Evolutionary conservation across 2,329 filamentous ascomycete species (phyloP).

Genomic region (Scolecobasidium constrictum): DNA sequence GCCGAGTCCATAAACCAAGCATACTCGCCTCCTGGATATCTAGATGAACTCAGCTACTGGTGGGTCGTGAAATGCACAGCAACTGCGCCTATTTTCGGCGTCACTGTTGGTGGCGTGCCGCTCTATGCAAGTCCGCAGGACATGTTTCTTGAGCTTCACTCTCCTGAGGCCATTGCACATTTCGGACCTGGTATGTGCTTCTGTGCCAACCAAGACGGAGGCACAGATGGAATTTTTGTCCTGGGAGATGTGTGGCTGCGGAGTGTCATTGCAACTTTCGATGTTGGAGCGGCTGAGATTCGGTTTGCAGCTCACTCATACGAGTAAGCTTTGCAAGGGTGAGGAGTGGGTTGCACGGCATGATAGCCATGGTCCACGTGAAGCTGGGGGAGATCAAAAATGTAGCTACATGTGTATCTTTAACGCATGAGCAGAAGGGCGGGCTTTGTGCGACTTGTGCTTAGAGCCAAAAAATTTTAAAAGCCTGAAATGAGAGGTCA

Average conservation of each 20-base stretch:
- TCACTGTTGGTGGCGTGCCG: conserved; percentile 3
- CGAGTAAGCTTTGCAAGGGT: neutral
- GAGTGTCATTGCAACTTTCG: conserved; percentile 40
- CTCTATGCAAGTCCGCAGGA: conserved; percentile 4
- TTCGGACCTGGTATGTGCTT: neutral
- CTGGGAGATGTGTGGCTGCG: conserved; percentile 41
- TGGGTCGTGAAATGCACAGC: conserved; percentile 4
- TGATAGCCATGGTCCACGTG: too few species aligned
- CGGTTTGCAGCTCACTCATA: conserved; percentile 20
- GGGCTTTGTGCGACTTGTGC: too few species aligned
- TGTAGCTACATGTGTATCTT: too few species aligned
- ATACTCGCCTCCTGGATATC: neutral
- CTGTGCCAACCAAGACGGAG: neutral
- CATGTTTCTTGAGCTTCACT: neutral
- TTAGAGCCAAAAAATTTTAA: too few species aligned
- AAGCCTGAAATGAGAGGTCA: too few species aligned
- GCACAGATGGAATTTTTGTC: conserved; percentile 33
- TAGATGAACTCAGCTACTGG: neutral
- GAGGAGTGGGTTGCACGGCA: too few species aligned
- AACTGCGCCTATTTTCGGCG: neutral
- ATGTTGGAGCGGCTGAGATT: conserved; percentile 36
- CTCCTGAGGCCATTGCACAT: neutral
- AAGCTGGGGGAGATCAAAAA: too few species aligned
- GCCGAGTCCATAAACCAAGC: neutral
- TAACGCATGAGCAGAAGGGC: too few species aligned